Conservation (phyloP, 2,329 filamentous ascomycete species). For the Trichoderma citrinoviride region DNA sequence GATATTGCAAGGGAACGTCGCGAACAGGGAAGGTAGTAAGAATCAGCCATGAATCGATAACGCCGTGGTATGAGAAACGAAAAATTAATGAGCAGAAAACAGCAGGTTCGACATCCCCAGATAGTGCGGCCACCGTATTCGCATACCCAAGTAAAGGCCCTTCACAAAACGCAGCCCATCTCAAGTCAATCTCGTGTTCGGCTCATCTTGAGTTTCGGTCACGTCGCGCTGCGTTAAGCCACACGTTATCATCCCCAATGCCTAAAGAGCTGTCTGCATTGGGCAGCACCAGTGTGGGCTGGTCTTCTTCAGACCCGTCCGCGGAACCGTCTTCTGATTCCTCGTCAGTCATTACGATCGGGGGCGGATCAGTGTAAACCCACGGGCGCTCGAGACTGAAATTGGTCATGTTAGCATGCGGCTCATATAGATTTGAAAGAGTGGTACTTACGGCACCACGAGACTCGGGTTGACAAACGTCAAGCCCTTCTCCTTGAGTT, state of each 20-base stretch:
- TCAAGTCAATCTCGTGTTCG: background rate
- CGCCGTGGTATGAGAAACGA: conserved; percentile 9
- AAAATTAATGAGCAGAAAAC: background rate
- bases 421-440: background rate
- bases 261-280: conserved; percentile 38
- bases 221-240: conserved; percentile 30
- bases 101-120: background rate
- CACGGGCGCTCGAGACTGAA: conserved; percentile 65
- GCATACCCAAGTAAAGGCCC: background rate
- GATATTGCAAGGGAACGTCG: background rate
- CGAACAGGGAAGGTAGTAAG: background rate
- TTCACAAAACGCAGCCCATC: background rate
- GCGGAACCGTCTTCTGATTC: conserved; percentile 29
- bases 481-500: conserved; percentile 66
- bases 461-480: conserved; percentile 77
- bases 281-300: conserved; percentile 32
- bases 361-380: conserved; percentile 59
- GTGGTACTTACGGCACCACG: conserved; percentile 56
- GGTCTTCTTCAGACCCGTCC: conserved; percentile 12
- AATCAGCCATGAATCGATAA: conserved; percentile 7
- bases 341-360: conserved; percentile 29
- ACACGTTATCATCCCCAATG: conserved; percentile 42
- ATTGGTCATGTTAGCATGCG: background rate
- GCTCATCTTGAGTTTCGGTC: conserved; percentile 7
- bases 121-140: background rate